Evolutionary conservation across 805 yeast genomes (phyloP).

Genomic region (Wickerhamiella vanderwaltii): DNA sequence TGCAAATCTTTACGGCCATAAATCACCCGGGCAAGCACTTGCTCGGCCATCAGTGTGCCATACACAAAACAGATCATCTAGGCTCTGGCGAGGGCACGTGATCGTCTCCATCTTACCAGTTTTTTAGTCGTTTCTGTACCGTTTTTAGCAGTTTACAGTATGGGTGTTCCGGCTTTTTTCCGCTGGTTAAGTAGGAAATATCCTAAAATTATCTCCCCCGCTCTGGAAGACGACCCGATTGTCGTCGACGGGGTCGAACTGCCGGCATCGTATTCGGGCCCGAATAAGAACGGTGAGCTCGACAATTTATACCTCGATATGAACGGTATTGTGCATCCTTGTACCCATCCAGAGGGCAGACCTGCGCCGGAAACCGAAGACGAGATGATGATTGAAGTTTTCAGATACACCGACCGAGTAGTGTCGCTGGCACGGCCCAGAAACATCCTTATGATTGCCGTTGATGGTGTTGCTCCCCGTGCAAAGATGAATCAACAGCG

Average conservation of each 20-base stretch:
- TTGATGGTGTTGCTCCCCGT: constrained; percentile 98
- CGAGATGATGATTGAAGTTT: constrained; percentile 90
- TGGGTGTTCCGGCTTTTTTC: constrained; percentile 94
- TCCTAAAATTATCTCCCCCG: constrained; percentile 89
- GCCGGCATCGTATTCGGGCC: constrained; percentile 55
- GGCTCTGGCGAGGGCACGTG: too few species aligned
- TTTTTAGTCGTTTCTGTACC: not conserved
- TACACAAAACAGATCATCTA: constrained; percentile 14
- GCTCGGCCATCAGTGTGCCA: constrained; percentile 22
- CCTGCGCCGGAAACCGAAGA: constrained; percentile 96
- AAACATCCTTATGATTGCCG: constrained; percentile 85
- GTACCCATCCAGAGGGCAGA: constrained; percentile 93
- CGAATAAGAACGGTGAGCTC: constrained; percentile 91
- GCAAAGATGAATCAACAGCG: constrained; percentile 98
- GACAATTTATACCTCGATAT: constrained; percentile 90
- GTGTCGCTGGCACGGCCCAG: constrained; percentile 90
- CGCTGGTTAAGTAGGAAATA: constrained; percentile 90
- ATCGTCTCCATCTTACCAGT: not conserved
- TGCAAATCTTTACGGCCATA: constrained; percentile 8
- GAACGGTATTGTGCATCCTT: constrained; percentile 99
- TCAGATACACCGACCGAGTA: constrained; percentile 85
- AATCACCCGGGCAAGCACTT: constrained; percentile 20
- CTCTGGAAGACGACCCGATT: constrained; percentile 50
- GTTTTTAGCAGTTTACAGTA: constrained; percentile 1
- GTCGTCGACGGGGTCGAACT: constrained; percentile 46